Evolutionary conservation across 2,329 filamentous ascomycete genomes (phyloP).

Genomic region (Ilyonectria destructans): DNA sequence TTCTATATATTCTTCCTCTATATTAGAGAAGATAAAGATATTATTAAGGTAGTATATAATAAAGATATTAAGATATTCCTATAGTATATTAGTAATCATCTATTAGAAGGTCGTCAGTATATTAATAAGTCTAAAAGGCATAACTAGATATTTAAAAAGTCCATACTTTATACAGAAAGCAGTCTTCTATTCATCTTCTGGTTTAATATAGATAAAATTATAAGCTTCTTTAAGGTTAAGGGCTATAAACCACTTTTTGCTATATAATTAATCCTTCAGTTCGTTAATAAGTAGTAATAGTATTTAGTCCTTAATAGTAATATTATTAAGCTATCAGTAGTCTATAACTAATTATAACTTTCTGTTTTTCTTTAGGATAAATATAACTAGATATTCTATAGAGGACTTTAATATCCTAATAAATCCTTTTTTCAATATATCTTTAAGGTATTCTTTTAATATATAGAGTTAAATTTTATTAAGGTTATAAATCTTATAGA

Average conservation of each 20-base stretch:
- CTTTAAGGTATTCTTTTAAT: too few relatives aligned
- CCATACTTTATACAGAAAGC: constrained; percentile 52
- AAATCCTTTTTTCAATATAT: constrained; percentile 25
- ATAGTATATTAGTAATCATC: constrained; percentile 38
- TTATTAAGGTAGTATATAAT: constrained; percentile 38
- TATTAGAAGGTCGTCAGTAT: constrained; percentile 33
- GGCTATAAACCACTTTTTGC: too few relatives aligned
- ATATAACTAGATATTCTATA: too few relatives aligned
- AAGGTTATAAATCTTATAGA: too few relatives aligned
- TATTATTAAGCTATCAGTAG: too few relatives aligned
- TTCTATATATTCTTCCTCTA: constrained; percentile 36
- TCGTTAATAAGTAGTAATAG: too few relatives aligned
- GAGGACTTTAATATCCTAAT: not conserved
- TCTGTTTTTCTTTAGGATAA: too few relatives aligned
- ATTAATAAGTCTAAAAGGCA: constrained; percentile 40
- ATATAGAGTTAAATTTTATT: too few relatives aligned
- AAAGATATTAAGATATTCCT: constrained; percentile 30
- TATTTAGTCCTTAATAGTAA: too few relatives aligned
- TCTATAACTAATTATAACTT: too few relatives aligned
- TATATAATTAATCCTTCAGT: too few relatives aligned
- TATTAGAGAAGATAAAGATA: constrained; percentile 44
- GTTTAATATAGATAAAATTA: constrained; percentile 52
- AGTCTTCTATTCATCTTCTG: constrained; percentile 54
- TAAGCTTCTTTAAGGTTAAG: constrained; percentile 46
- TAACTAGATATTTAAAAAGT: constrained; percentile 53